phyloP scores from a whole-genome alignment of 2,329 filamentous ascomycete genomes.

The Xylariaceae sp. region DNA sequence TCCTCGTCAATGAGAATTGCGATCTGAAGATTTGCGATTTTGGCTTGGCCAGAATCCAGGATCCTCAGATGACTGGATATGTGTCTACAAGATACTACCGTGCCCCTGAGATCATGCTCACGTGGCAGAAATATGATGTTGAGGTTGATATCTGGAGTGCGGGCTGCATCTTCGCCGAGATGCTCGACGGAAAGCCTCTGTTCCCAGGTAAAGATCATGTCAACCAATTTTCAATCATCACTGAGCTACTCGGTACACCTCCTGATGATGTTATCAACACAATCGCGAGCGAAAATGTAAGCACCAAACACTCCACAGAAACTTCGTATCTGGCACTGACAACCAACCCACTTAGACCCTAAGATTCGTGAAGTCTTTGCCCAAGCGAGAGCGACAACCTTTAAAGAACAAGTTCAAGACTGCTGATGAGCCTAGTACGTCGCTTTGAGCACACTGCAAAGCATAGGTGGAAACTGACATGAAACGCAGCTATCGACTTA shows the following conservation, averaged over 20 bases:
- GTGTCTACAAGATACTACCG: conserved; percentile 98
- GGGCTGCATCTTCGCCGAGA: conserved; percentile 98
- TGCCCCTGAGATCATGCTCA: conserved; percentile 99
- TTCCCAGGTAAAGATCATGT: conserved; percentile 99
- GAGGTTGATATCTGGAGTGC: conserved; percentile 99
- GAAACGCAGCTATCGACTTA: conserved; percentile 67
- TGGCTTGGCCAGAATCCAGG: conserved; percentile 92
- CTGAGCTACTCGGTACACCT: conserved; percentile 89
- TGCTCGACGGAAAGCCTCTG: conserved; percentile 96
- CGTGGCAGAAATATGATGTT: conserved; percentile 99
- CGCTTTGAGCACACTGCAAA: neutral
- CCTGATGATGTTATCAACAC: conserved; percentile 98
- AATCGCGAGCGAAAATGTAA: conserved; percentile 94
- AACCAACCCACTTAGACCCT: conserved; percentile 58
- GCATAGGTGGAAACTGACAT: conserved; percentile 2
- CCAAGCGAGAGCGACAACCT: conserved; percentile 87
- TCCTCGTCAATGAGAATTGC: conserved; percentile 98
- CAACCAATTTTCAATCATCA: conserved; percentile 99
- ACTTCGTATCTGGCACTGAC: conserved; percentile 15
- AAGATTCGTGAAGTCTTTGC: conserved; percentile 93
- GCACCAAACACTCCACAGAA: conserved; percentile 28
- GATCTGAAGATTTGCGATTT: conserved; percentile 99
- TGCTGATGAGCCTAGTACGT: conserved; percentile 72
- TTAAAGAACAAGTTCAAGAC: conserved; percentile 90
- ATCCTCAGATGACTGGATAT: conserved; percentile 99